A percentile compares a stretch with the other conserved stretches of the same genome.
Conservation (phyloP, 768 basidiomycete species). For the Leccinum fibrillosum region DNA sequence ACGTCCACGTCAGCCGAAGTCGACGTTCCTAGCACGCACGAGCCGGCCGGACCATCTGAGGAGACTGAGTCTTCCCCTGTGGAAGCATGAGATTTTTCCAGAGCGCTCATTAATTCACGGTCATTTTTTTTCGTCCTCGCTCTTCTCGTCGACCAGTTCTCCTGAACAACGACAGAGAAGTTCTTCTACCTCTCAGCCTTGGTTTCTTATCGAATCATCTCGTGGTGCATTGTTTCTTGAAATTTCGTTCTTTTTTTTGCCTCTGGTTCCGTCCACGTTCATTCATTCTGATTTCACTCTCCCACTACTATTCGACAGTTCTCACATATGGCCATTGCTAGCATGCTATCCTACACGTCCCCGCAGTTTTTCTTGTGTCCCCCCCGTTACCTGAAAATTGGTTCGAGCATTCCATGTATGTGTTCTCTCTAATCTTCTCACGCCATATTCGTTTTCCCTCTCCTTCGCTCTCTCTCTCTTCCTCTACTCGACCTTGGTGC, state of each 20-base stretch:
- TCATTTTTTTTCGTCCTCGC: background rate
- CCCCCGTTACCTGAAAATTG: slow-evolving; percentile 5
- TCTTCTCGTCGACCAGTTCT: background rate
- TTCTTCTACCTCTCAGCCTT: background rate
- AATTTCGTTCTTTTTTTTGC: slow-evolving; percentile 8
- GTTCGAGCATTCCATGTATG: slow-evolving; percentile 8
- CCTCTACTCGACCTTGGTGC: slow-evolving; percentile 31
- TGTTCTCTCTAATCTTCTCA: background rate
- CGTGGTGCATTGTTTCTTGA: background rate
- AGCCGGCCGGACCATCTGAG: background rate
- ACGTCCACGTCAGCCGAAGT: background rate
- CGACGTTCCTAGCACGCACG: background rate
- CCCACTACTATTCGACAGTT: slow-evolving; percentile 6
- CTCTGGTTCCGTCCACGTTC: slow-evolving; percentile 1
- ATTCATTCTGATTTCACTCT: background rate
- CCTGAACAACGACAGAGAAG: background rate
- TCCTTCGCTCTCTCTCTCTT: background rate
- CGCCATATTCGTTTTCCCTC: background rate
- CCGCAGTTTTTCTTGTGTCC: background rate
- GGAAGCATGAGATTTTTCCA: background rate
- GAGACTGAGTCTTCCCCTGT: background rate
- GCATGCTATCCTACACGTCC: slow-evolving; percentile 10
- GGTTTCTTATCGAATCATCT: background rate
- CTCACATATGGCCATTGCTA: slow-evolving; percentile 12
- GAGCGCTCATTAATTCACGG: background rate